Base-by-base conservation (phyloP, 169 alveolate species). In the Eimeria necatrix region DNA sequence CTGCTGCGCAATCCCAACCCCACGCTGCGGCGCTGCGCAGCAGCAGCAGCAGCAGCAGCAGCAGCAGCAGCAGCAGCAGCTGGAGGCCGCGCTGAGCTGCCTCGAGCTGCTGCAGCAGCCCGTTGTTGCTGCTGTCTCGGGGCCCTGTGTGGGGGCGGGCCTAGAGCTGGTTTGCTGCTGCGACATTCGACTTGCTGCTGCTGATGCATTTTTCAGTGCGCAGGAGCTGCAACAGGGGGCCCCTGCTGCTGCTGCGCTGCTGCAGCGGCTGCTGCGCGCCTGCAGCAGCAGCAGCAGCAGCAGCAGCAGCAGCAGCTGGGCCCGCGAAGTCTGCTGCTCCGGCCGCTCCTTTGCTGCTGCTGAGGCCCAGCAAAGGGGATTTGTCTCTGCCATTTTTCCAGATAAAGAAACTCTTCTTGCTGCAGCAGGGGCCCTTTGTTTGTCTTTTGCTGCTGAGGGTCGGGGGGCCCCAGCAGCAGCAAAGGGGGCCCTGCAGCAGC, bases 91-190 rank as follows among this genome's bases (percentile, higher is more conserved):
- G n/a, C n/a, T n/a, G n/a, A n/a, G n/a, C n/a, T n/a, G n/a, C n/a
- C n/a, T n/a, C n/a, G n/a, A n/a, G n/a, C n/a, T n/a, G n/a, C n/a
- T 97, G 56, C 78, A 95, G 87, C 96, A 96, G 8, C 98, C 98
- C 2, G 98, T 97, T 8, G 95, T 97, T 9, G 97, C 96, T n/a
- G 96, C 97, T 6, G 68, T 95, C 20, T 81, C 70, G 5, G 98
- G 98, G 6, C 91, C 85, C 48, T 95, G 97, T 53, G 61, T 97
- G 0, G 98, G 98, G 22, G 98, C 96, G 8, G 98, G 97, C 12
- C 89, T 96, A 53, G 98, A 96, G 51, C 46, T 97, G 9, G 26
- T 95, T 4, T 61, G 96, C 51, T 96, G 97, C 26, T 97, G 97
- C 71, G 98, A 96, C 74, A 94, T 97, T 4, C 95, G 98, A 83